Base-by-base conservation (phyloP, 2,329 filamentous ascomycete species). In the Zalaria obscura region DNA sequence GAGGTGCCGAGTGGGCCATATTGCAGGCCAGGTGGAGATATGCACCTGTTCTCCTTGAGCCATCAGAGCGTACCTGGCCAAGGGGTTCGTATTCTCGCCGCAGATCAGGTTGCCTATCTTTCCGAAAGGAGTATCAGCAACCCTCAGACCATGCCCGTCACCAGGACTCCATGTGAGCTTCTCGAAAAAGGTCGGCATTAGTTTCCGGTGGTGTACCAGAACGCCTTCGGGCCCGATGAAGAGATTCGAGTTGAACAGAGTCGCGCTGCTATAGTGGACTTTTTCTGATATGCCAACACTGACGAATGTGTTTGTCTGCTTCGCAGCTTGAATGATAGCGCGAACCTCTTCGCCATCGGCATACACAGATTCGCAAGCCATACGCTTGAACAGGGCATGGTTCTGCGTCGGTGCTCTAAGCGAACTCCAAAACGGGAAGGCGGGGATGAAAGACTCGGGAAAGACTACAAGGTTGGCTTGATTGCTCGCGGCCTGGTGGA, bases 11-110 rank as follows among this genome's bases (percentile, higher is more conserved):
- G 69, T 75, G 3, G 71, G 71, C 70, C 70, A 75, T 1, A 72
- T 59, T 0, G 69, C 62, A 3, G 72, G 73, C 72, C 71, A 75
- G 0, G 65, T 67, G 0, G 67, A 70, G 18, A 75, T 66, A 50
- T 76, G 72, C 8, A 76, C 51, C 44, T 75, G 67, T 48, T 76
- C 70, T 1, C 67, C 68, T 45, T 75, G 70, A 0, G 70, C 66
- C 58, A 74, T 73, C 2, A 75, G 50, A 0, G 62, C 48, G 47
- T 69, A 75, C 9, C 69, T 53, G 1, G 72, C 72, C 0, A 76
- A 51, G 0, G 71, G 71, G 45, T 76, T 76, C 0, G 70, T 75
- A 38, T 76, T 75, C 52, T 76, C 72, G 2, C 72, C 72, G 46
- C 72, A 75, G 10, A 76, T 73, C 40, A 75, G 50, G 3, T 54